Evolutionary conservation across 2,329 filamentous ascomycete genomes (phyloP), one percentile per base, ranked within the genome.

Genomic region (Neophaeococcomyces aloes): DNA sequence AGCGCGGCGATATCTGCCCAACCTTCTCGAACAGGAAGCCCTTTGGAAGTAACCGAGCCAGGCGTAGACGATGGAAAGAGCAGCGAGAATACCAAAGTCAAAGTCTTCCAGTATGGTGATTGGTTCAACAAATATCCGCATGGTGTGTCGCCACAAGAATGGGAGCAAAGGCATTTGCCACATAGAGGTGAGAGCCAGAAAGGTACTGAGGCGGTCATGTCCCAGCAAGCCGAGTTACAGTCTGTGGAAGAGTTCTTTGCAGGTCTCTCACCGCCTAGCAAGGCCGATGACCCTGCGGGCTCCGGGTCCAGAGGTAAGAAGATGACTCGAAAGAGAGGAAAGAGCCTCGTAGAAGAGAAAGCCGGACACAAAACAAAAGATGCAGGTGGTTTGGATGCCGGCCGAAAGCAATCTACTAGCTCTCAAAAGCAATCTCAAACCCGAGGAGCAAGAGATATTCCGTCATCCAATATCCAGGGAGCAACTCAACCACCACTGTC

Each of bases 111-210:
- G 57, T 96, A 96, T 56, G 87, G 88, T 40, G 91, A 96, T 63
- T 96, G 91, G 91, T 96, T 96, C 57, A 84, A 91, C 58, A 78
- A 84, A 52, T 96, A 95, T 59, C 91, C 91, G 0, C 84, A 94
- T 55, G 91, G 91, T 2, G 85, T 96, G 13, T 86, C 85, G 3
- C 79, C 85, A 48, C 74, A 79, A 1, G 86, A 94, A 57, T 91
- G 86, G 62, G 79, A 86, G 56, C 86, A 91, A 52, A 81, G 84
- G 1, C 78, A 76, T 21, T 65, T 71, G 3, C 70, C 75, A 31
- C 71, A 76, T 55, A 79, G 81, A 59, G 84, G 81, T 53, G 84
- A 93, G 57, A 81, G 76, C 31, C 29, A 33, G 15, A 30, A 36
- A 25, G 50, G 50, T 23, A 82, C 85, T n/a, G 87, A 95, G 58